Base-by-base conservation (phyloP, 331 rosid genomes). In the Prunus yedoensis region DNA sequence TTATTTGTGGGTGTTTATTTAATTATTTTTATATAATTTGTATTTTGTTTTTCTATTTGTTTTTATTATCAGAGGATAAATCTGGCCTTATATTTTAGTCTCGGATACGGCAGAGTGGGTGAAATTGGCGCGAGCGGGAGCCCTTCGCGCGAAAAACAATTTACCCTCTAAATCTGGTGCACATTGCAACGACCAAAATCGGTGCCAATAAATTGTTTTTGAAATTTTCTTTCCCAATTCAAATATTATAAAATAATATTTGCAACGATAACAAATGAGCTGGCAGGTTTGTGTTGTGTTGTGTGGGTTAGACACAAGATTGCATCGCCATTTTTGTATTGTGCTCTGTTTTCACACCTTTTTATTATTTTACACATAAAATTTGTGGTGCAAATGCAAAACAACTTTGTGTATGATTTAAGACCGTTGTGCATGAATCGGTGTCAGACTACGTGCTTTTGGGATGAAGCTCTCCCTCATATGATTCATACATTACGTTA, bases 41-140 rank as follows among this genome's bases (percentile, higher is more conserved):
- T 16, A 16, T 17, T 52, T 52, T 52, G 58, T 18, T 16, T 52
- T 52, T 52, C 58, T 16, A 5, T 60, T 5, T 60, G 28, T 25
- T 8, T 12, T 60, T 60, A 27, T 60, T 25, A 28, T 60, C 41
- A 27, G 27, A 10, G 12, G 16, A 57, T 57, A 57, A 57, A 57
- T 7, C 9, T 23, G 4, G 27, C 13, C 17, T 1, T 23, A 57
- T 57, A 20, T 21, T 57, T 57, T 57, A 57, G 63, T 23, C 16
- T 57, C 3, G 16, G 8, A 13, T 6, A 16, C 20, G 3, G 32
- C 30, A 30, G 64, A 20, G 74, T 30, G 6, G 5, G 50, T 21
- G 45, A 23, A 20, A 30, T 41, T 57, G 76, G 67, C 76, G 76
- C 76, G 67, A 25, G 66, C 56, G 76, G 67, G 76, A 72, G 30